These are phyloP conservation scores for Tricholoma furcatifolium DNA, from an alignment of 768 basidiomycete species.

Conservation along the genomic window DNA sequence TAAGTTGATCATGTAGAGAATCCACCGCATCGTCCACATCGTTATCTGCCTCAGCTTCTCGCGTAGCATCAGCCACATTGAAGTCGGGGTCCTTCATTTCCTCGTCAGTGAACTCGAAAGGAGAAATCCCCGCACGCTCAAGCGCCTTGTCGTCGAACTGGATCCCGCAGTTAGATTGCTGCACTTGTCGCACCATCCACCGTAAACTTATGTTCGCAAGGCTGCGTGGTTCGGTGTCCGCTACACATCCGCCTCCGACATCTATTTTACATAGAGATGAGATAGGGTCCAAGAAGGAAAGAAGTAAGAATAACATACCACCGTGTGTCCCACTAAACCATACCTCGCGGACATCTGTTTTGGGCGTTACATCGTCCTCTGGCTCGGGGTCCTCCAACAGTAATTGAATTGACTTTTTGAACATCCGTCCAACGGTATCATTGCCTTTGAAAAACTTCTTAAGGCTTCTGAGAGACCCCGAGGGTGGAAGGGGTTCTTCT, in stretches of 20 bases:
- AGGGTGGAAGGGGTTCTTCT: slow-evolving; percentile 24
- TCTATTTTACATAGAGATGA: slow-evolving; percentile 35
- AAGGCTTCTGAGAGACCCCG: slow-evolving; percentile 1
- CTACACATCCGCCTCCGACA: slow-evolving; percentile 64
- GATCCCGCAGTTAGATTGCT: slow-evolving; percentile 56
- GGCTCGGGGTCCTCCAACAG: slow-evolving; percentile 4
- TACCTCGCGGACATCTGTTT: slow-evolving; percentile 65
- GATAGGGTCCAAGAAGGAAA: neutral
- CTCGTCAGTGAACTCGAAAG: neutral
- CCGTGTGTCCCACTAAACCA: slow-evolving; percentile 78
- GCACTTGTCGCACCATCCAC: slow-evolving; percentile 78
- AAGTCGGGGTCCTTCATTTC: slow-evolving; percentile 15
- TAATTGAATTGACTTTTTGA: neutral
- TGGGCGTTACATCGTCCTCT: slow-evolving; percentile 8
- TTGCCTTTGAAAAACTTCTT: slow-evolving; percentile 6
- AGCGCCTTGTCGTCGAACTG: slow-evolving; percentile 54
- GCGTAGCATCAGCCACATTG: slow-evolving; percentile 28
- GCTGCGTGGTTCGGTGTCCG: slow-evolving; percentile 38
- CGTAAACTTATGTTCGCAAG: slow-evolving; percentile 64
- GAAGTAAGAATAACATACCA: slow-evolving; percentile 41
- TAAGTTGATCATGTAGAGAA: slow-evolving; percentile 54
- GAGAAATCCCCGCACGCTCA: slow-evolving; percentile 21
- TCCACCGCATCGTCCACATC: slow-evolving; percentile 40
- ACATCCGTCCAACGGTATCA: slow-evolving; percentile 1
- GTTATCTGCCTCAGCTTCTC: slow-evolving; percentile 6